phyloP scores from a whole-genome alignment of 2,329 filamentous ascomycete species.

The Cladosporium sp. region DNA sequence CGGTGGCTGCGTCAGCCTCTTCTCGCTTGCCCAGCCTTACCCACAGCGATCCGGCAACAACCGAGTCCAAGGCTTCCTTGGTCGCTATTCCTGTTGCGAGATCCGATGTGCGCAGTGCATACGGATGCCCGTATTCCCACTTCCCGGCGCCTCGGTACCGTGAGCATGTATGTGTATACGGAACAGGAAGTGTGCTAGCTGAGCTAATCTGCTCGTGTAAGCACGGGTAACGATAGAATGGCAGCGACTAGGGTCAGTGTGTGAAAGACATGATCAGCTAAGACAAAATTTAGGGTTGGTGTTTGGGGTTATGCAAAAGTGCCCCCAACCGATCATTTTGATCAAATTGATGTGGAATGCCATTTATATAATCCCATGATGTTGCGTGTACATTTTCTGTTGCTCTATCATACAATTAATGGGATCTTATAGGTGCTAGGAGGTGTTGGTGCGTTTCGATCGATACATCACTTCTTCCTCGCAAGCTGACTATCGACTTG shows the following conservation, averaged over 20 bases:
- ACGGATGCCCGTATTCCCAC: background rate
- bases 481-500: background rate
- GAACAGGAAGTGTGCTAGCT: background rate
- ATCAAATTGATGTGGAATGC: background rate
- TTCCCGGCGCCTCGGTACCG: background rate
- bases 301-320: background rate
- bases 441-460: background rate
- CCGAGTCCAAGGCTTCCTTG: background rate
- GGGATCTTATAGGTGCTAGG: background rate
- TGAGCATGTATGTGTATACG: background rate
- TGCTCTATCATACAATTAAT: background rate
- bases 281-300: background rate
- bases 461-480: background rate
- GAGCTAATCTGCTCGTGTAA: background rate
- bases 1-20: constrained; percentile 10
- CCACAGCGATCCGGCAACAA: constrained; percentile 8
- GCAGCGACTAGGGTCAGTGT: background rate
- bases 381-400: rapidly evolving
- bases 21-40: constrained; percentile 8
- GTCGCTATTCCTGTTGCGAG: background rate
- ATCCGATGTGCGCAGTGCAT: background rate
- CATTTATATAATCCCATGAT: background rate
- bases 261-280: background rate
- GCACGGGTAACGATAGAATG: background rate
- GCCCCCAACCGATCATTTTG: background rate